These are phyloP conservation scores for Fusarium sp. DNA, from an alignment of 2,329 filamentous ascomycete species.

Conservation along the genomic window DNA sequence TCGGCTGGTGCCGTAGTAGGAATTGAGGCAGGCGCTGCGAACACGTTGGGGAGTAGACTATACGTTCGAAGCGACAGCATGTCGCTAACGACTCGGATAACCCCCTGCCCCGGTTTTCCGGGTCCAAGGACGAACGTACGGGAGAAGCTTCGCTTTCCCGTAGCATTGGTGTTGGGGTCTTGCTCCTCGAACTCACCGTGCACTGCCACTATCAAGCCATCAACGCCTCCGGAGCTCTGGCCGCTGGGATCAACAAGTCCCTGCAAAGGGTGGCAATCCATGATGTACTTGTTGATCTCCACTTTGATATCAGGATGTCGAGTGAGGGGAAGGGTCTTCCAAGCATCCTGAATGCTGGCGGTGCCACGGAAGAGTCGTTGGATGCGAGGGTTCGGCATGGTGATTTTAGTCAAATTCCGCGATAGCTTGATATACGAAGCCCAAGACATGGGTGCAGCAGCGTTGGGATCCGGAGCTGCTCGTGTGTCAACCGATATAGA, in stretches of 20 bases:
- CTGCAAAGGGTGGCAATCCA: constrained; percentile 80
- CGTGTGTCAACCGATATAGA: constrained; percentile 75
- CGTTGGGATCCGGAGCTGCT: constrained; percentile 58
- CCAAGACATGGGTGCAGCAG: constrained; percentile 66
- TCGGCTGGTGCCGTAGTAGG: constrained; percentile 43
- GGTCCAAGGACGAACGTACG: constrained; percentile 82
- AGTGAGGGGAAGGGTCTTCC: constrained; percentile 75
- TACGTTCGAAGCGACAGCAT: constrained; percentile 77
- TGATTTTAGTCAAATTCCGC: constrained; percentile 78
- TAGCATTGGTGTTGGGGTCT: constrained; percentile 62
- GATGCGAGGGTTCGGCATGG: constrained; percentile 64
- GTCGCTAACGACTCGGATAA: constrained; percentile 80
- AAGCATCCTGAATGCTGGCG: constrained; percentile 71
- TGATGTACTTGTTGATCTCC: constrained; percentile 76
- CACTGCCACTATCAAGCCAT: constrained; percentile 79
- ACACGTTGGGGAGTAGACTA: constrained; percentile 57
- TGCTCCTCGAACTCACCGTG: constrained; percentile 86
- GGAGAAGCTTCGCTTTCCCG: constrained; percentile 79
- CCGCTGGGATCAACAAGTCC: constrained; percentile 75
- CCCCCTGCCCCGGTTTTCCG: constrained; percentile 68
- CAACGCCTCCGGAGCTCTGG: constrained; percentile 71
- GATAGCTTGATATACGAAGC: constrained; percentile 78
- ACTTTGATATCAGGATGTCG: constrained; percentile 75
- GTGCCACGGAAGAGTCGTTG: constrained; percentile 72
- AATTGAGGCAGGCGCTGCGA: constrained; percentile 42